Base-by-base conservation (phyloP, 768 basidiomycete species). In the Mycena amicta region DNA sequence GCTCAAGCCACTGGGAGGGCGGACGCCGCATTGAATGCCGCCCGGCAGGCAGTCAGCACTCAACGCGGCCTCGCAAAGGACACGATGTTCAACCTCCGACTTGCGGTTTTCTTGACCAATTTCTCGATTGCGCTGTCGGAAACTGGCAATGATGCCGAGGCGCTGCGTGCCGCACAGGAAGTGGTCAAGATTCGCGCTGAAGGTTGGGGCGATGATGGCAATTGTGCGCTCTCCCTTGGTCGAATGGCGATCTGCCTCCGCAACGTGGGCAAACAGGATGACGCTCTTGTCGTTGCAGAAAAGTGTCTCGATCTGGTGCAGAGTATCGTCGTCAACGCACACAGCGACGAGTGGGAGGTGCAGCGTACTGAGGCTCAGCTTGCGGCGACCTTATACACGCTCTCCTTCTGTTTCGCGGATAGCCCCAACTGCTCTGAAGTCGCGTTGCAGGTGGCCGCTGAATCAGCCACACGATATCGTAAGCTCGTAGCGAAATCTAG, bases 121-220 rank as follows among this genome's bases (percentile, higher is more conserved):
- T 56, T 63, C 5, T 63, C 62, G 39, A 47, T 53, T 1, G 26
- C 27, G 16, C 57, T 63, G 23, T 63, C 62, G 20, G 41, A 3
- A 12, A 53, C 43, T 2, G 57, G 55, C n/a, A 53, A 51, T 28
- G 37, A 56, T 23, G 62, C 23, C 18, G 62, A 63, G 27, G 57
- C 62, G 4, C 55, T 63, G 29, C 57, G 57, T 11, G 57, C 47
- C 6, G 57, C 57, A 6, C 52, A 63, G 28, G 62, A 63, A 50
- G 57, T 29, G 5, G 5, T 63, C 25, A 45, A 30, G n/a, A 27
- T 59, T 43, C 55, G 30, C 11, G 25, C 40, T 3, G 15, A 20
- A 22, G 47, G 47, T 8, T 28, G 29, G 11, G 53, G 61, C 16
- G 39, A 49, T 39, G 54, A 56, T 15, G 26, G 26, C 4, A 52